Base-by-base conservation (phyloP, 805 yeast genomes). In the Monosporozyma servazzii region DNA sequence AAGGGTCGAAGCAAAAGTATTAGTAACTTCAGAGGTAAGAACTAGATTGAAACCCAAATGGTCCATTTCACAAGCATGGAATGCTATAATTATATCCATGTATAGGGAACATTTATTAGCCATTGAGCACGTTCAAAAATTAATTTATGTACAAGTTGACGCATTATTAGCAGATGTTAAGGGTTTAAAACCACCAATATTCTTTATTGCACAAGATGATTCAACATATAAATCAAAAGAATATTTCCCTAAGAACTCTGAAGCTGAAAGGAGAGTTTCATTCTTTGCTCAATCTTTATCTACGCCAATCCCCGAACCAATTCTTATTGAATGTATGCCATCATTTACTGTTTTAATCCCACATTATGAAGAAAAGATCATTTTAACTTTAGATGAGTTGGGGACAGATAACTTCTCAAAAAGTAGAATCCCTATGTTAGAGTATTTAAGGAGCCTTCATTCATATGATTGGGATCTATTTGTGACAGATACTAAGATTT, bases 271-370 rank as follows among this genome's bases (percentile, higher is more conserved):
- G 59, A 75, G 96, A 56, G 78, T 88, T 1, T 85, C 95, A 0
- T 88, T 86, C 63, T 88, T 88, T 73, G 96, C 96, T 0, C 96
- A 88, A 62, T 87, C 96, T 0, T 71, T 88, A 43, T 82, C 95
- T 0, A 86, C 95, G 0, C 91, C 96, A 1, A 84, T 88, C 72
- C 85, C 88, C 0, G 88, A 82, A 45, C 82, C 88, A 0, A 68
- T 76, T 11, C 77, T 88, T 0, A 76, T 83, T 7, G 76, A 75
- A 20, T 73, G 80, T 44, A 86, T 86, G 88, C 95, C 95, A 0
- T 72, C 86, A 0, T 88, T 88, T 59, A 80, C 93, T 0, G 96
- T 88, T 8, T 72, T 89, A 61, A 77, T 89, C 45, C 96, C 96
- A 8, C 96, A 89, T 65, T 89, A 84, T 66, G 75, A 84, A 7